Evolutionary conservation across 768 basidiomycete species (phyloP), one percentile per base, ranked within the genome.

Genomic region (Macrolepiota fuliginosa): DNA sequence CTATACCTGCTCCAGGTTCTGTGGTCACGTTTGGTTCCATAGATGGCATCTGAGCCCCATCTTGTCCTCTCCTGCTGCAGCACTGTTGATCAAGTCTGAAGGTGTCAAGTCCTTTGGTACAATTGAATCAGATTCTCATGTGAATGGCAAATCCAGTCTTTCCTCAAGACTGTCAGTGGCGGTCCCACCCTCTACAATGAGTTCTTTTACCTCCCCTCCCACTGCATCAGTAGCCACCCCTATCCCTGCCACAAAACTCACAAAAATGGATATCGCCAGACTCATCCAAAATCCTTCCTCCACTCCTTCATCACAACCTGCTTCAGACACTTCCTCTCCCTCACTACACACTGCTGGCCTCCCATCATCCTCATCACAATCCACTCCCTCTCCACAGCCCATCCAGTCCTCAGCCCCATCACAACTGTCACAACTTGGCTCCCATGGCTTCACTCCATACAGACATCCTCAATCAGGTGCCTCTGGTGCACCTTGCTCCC

Each of bases 11-110:
- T n/a, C n/a, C n/a, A n/a, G n/a, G 82, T 68, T 85, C 87, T 61
- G 77, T 83, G 56, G 88, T 96, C 66, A 90, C 89, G 54, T 95
- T 96, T 78, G 94, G 94, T 68, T 93, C 93, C 49, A 91, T 95
- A 81, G 89, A 93, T 76, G 90, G 92, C 74, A 83, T 81, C 66
- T 75, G 81, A 62, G 87, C 56, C 82, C 88, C 63, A 87, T 94
- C 68, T 91, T 92, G 37, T 90, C 92, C 50, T 92, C 92, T 9
- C 92, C 93, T 36, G 90, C 91, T 58, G 77, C 84, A 54, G 81
- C 84, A 37, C 77, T 77, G 65, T 81, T 85, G 70, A 88, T 85
- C 70, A 89, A 87, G 78, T 79, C 86, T 64, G 88, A 88, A 69
- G 82, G 76, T 68, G 88, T 94, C 67, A 92, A 88, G 74, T 84